Evolutionary conservation across 1,284 basidiomycete genomes (phyloP).

Genomic region (Cryptococcus sp.): DNA sequence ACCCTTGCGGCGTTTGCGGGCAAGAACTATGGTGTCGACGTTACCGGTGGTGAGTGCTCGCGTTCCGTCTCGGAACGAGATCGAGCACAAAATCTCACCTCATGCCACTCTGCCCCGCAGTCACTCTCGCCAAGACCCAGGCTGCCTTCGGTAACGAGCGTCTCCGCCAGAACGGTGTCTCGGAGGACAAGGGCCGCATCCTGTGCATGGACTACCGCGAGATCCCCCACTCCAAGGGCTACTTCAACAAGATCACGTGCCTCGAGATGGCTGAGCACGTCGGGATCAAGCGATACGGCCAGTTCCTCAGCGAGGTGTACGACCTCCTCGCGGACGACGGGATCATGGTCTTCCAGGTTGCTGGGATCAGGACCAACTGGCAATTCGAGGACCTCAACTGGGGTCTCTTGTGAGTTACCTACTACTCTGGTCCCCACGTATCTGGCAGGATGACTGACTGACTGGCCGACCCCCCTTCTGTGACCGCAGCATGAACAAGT

Average conservation of each 20-base stretch:
- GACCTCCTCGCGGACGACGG: conserved; percentile 93
- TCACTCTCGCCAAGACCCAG: conserved; percentile 89
- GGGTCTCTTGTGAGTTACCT: conserved; percentile 54
- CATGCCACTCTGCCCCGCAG: conserved; percentile 31
- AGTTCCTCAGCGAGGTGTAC: conserved; percentile 89
- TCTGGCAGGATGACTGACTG: background rate
- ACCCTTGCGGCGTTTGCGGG: conserved; percentile 91
- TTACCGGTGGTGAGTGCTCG: conserved; percentile 63
- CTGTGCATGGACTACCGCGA: conserved; percentile 94
- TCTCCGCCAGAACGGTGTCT: conserved; percentile 74
- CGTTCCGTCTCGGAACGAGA: background rate
- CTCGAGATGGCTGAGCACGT: conserved; percentile 99
- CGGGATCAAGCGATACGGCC: conserved; percentile 85
- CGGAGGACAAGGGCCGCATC: conserved; percentile 75
- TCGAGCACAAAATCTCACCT: background rate
- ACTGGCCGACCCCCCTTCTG: background rate
- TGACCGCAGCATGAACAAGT: conserved; percentile 82
- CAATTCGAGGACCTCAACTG: conserved; percentile 98
- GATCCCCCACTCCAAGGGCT: conserved; percentile 73
- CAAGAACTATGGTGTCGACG: conserved; percentile 94
- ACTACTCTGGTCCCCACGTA: background rate
- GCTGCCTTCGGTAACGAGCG: conserved; percentile 88
- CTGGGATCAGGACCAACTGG: conserved; percentile 89
- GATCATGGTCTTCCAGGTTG: conserved; percentile 91
- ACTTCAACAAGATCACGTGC: conserved; percentile 91